Conservation (phyloP, 768 basidiomycete species). For the Clavaria fumosa region DNA sequence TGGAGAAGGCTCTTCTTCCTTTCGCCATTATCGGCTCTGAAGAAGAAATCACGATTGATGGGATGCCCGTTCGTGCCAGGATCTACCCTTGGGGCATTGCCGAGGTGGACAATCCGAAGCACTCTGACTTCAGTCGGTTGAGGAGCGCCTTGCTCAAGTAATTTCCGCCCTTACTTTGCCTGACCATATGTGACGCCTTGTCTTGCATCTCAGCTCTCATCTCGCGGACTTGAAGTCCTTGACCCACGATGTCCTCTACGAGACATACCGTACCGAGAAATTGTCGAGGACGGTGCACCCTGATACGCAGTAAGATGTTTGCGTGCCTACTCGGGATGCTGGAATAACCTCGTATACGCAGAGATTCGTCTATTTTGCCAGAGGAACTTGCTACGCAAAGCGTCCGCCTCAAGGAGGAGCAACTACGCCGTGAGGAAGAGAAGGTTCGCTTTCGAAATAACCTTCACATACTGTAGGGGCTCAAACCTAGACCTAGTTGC, state of each 20-base stretch:
- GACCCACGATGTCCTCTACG: slow-evolving; percentile 88
- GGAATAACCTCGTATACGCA: slow-evolving; percentile 19
- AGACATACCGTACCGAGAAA: slow-evolving; percentile 97
- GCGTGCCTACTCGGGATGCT: slow-evolving; percentile 5
- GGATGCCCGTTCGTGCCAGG: slow-evolving; percentile 80
- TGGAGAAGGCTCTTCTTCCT: slow-evolving; percentile 68
- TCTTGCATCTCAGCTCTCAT: slow-evolving; percentile 51
- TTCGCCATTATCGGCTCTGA: slow-evolving; percentile 97
- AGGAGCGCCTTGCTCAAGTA: slow-evolving; percentile 85
- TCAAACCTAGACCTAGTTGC: slow-evolving; percentile 35
- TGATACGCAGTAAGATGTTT: slow-evolving; percentile 56
- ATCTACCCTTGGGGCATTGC: slow-evolving; percentile 98
- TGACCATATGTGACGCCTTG: slow-evolving; percentile 1
- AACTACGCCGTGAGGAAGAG: slow-evolving; percentile 92
- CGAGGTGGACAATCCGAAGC: slow-evolving; percentile 98
- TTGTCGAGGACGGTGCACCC: slow-evolving; percentile 79
- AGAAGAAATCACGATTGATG: slow-evolving; percentile 89
- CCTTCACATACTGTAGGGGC: not conserved
- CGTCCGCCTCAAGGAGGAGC: slow-evolving; percentile 97
- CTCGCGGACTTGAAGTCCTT: slow-evolving; percentile 87
- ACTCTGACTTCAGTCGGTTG: slow-evolving; percentile 95
- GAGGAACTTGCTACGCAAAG: slow-evolving; percentile 96
- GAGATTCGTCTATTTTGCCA: slow-evolving; percentile 82
- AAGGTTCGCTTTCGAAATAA: slow-evolving; percentile 36
- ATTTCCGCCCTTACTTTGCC: slow-evolving; percentile 12